Evolutionary conservation across 2,329 filamentous ascomycete species (phyloP), one percentile per base, ranked within the genome.

Genomic region (Davidsoniella eucalypti): DNA sequence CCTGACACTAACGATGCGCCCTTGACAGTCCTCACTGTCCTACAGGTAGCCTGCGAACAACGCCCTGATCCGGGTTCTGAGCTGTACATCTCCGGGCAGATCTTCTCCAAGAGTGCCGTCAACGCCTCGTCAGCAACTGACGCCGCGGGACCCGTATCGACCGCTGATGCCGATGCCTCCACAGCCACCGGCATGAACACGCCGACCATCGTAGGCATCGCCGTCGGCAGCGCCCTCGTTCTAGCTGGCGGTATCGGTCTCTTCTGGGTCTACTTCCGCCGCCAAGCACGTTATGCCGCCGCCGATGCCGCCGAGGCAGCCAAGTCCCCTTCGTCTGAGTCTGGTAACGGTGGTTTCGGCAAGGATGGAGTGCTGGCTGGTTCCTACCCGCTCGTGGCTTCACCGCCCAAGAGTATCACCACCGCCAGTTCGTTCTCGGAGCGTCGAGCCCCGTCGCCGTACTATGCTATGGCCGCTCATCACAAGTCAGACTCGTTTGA

Each of bases 151-250:
- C 26, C 26, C 10, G 26, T 29, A 10, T 16, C 38, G 17, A 56
- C 62, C 0, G 53, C 50, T 2, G 52, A 57, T 3, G 55, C 58
- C 3, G 64, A 62, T 2, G 56, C 59, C 2, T 44, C 60, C 0
- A 53, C 56, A 0, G 60, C 62, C 0, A 59, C 59, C 2, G 59
- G 55, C 8, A 65, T 76, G 58, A 66, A 68, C 0, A 66, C 67
- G 0, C 68, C 69, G 2, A 69, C 69, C n/a, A 71, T 76, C 14
- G 69, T 70, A 0, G 74, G 73, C 16, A 76, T 78, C 43, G 66
- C 64, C 0, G 59, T 75, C 0, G 73, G 69, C 10, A 67, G 64
- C 5, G 63, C 63, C 0, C 60, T 72, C 0, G 57, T 69, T 1
- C 58, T 76, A 2, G 33, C 71, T 5, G 64, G 68, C 0, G 65